Percentiles rank a stretch among this genome's conserved stretches.
phyloP scores from a whole-genome alignment of 108 stramenopile species.

The Seminavis robusta region DNA sequence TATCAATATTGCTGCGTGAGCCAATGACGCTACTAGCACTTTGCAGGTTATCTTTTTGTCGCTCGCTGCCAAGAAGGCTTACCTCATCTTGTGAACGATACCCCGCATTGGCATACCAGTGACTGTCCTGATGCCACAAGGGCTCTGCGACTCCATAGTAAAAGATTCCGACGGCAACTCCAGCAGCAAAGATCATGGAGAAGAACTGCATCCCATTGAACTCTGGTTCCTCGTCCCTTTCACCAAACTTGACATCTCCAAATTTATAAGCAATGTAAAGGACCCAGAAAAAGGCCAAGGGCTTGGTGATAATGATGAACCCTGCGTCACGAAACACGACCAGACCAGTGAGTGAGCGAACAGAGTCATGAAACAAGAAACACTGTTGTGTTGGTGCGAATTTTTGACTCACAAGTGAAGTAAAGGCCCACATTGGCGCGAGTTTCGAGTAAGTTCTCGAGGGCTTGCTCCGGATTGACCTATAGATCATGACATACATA shows the following conservation, averaged over 20 bases:
- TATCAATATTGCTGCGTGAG: no score
- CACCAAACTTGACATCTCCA: conserved; percentile 55
- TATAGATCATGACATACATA: no score
- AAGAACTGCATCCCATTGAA: conserved; percentile 50
- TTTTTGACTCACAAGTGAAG: no score
- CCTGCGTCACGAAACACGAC: conserved; percentile 21
- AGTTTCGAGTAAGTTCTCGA: conserved; percentile 9
- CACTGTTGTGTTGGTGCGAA: no score
- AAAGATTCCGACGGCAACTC: conserved; percentile 59
- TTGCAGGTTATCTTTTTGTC: no score
- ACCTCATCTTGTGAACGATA: conserved; percentile 49
- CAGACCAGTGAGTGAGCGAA: no score
- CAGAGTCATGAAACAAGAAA: no score
- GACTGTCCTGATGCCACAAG: conserved; percentile 33
- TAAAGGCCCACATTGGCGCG: conserved; percentile 6
- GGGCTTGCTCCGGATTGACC: conserved; percentile 14
- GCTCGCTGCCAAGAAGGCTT: conserved; percentile 36
- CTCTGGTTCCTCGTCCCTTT: conserved; percentile 33
- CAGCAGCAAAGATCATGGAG: conserved; percentile 60
- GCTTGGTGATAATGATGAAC: conserved; percentile 38
- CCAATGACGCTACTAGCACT: no score
- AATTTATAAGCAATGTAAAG: conserved; percentile 38
- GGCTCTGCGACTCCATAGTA: conserved; percentile 61
- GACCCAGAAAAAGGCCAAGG: conserved; percentile 29
- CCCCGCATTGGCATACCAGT: conserved; percentile 37